Base-by-base conservation (phyloP, 1,284 basidiomycete genomes). In the Retiboletus flavoniger region DNA sequence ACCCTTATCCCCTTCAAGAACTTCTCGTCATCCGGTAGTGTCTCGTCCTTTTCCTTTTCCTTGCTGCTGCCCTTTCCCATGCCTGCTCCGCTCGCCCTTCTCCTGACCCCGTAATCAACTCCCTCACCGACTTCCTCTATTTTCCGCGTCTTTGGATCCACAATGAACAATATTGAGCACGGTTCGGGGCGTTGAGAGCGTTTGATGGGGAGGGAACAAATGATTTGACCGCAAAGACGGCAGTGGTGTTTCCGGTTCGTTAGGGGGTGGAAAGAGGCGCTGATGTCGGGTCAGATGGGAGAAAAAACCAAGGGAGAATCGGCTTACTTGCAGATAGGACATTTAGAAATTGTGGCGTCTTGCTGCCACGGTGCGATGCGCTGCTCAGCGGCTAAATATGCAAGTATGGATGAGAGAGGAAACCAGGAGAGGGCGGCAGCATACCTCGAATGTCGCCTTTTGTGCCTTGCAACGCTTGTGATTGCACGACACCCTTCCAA, bases 171-270 rank as follows among this genome's bases (percentile, higher is more conserved):
- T 4, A 90, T 68, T 0, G 89, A 92, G 64, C 93, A 95, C 11
- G 81, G 78, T 41, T 80, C 78, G 1, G 79, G 78, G 24, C 92
- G 79, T 53, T 85, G 85, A 0, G 88, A 84, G 4, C 76, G 79
- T 52, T 89, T 93, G 1, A 89, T 79, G 1, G 95, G 94, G 3
- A 97, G 79, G 1, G 95, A 91, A 67, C 96, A 99, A 3, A 98
- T 86, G 43, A 98, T 91, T 39, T 88, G 80, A 0, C 96, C 96
- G 63, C 96, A 99, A 7, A 98, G 76, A 9, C 97, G 86, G 71
- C 96, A 99, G 68, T 99, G 96, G 63, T 99, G 96, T 73, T 97
- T 97, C 16, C 96, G 85, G 57, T 94, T 96, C 0, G 92, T 91
- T 1, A 99, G 74, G 1, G 91, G 87, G 63, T 92, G 89, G 68